Base-by-base conservation (phyloP, 495 filamentous ascomycete genomes). In the Penicillium parvum region DNA sequence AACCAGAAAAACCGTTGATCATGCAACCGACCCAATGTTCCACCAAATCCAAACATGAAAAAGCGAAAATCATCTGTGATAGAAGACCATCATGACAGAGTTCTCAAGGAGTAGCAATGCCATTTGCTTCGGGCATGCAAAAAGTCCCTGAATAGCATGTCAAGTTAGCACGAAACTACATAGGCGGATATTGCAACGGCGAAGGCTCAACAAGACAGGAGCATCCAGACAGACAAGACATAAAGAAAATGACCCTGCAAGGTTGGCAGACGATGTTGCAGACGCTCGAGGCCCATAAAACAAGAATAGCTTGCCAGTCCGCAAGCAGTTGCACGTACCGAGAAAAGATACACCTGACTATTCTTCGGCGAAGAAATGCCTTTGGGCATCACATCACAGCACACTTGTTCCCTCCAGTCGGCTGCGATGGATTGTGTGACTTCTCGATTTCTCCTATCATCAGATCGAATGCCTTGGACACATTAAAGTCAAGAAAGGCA, bases 391-490 rank as follows among this genome's bases (percentile, higher is more conserved):
- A 98, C 92, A 98, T 97, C 43, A 96, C 56, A 40, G 58, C 47
- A 58, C 92, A 98, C 65, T 89, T 95, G 39, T 78, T 82, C 9
- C 80, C 83, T 22, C 82, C 84, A 7, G 87, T 63, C 0, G 88
- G 83, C 69, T 94, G 85, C 38, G 77, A 80, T 2, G 94, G 92
- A 63, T 95, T 95, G 66, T 96, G 87, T 4, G 80, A 79, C 66
- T 95, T 96, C 70, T 99, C 94, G 43, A 99, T 85, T 71, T 97
- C 84, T 29, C 78, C 86, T 54, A 99, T 90, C 72, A 97, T 85
- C 37, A 94, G 74, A 63, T 97, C 91, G 59, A 99, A 99, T 7
- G 91, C 86, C 62, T 87, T 90, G 47, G 68, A 70, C 18, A 99
- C 94, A 64, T 97, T 96, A 74, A 88, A 86, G 60, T 95, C 86